Evolutionary conservation across 495 filamentous ascomycete species (phyloP).

Genomic region (Pyrenula massariospora): DNA sequence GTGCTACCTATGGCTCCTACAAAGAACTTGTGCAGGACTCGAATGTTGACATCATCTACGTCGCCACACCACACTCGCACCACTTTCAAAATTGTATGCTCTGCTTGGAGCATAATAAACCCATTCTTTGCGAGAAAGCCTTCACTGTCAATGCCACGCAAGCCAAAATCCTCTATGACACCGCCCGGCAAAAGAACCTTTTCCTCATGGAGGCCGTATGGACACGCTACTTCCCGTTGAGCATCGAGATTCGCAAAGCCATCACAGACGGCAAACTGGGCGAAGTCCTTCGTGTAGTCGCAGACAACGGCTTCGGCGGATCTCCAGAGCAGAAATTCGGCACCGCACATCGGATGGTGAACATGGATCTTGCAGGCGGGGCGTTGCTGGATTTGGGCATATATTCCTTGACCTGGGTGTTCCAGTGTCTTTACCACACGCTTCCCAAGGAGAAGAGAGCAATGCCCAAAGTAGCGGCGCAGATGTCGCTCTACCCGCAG

Average conservation of each 20-base stretch:
- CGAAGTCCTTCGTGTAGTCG: slow-evolving; percentile 61
- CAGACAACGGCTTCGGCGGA: slow-evolving; percentile 50
- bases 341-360: slow-evolving; percentile 67
- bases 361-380: slow-evolving; percentile 75
- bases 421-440: slow-evolving; percentile 79
- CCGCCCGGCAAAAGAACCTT: slow-evolving; percentile 65
- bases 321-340: slow-evolving; percentile 42
- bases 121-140: slow-evolving; percentile 88
- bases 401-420: slow-evolving; percentile 86
- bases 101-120: slow-evolving; percentile 69
- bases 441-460: slow-evolving; percentile 44
- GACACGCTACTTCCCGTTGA: slow-evolving; percentile 84
- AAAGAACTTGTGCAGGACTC: slow-evolving; percentile 63
- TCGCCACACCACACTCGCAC: slow-evolving; percentile 90
- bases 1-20: slow-evolving; percentile 74
- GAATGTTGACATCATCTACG: slow-evolving; percentile 78
- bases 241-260: slow-evolving; percentile 60
- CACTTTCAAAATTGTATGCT: slow-evolving; percentile 89
- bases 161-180: slow-evolving; percentile 59
- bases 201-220: slow-evolving; percentile 97
- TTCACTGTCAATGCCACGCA: slow-evolving; percentile 85
- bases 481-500: slow-evolving; percentile 62
- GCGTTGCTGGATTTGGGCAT: slow-evolving; percentile 76
- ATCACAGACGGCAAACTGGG: slow-evolving; percentile 62
- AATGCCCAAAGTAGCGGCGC: slow-evolving; percentile 43